These are phyloP conservation scores for Lipomyces yamanashiensis DNA, from an alignment of 805 yeast species.

Conservation along the genomic window DNA sequence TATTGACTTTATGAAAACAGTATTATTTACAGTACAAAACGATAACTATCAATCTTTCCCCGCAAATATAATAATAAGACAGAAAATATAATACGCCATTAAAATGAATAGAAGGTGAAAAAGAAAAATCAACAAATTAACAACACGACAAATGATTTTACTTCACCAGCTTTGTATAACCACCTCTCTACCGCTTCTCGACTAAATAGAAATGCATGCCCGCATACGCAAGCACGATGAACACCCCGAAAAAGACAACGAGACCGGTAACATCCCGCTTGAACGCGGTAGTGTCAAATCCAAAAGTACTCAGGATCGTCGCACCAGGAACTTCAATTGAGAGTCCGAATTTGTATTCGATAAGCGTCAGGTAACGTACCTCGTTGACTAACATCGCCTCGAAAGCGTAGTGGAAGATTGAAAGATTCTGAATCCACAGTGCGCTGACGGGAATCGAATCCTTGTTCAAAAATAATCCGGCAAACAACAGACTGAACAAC, in stretches of 20 bases:
- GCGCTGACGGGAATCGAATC: constrained; percentile 62
- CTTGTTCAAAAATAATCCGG: constrained; percentile 90
- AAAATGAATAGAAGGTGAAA: background rate
- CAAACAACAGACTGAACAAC: constrained; percentile 84
- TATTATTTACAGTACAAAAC: too few relatives aligned
- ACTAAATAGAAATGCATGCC: constrained; percentile 74
- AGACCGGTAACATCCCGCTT: constrained; percentile 68
- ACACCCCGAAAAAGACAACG: constrained; percentile 57
- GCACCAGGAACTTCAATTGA: constrained; percentile 98
- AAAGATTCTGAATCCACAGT: constrained; percentile 73
- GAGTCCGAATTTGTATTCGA: constrained; percentile 88
- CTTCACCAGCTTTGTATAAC: background rate
- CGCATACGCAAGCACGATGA: constrained; percentile 71
- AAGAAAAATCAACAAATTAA: background rate
- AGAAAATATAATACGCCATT: too few relatives aligned
- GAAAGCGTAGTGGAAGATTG: constrained; percentile 94
- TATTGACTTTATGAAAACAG: too few relatives aligned
- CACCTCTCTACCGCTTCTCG: constrained; percentile 62
- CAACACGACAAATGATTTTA: background rate
- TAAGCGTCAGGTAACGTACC: constrained; percentile 80
- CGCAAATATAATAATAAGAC: too few relatives aligned
- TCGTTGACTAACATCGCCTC: constrained; percentile 93
- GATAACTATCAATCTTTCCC: too few relatives aligned
- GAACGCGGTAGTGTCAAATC: constrained; percentile 82
- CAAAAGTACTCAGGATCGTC: constrained; percentile 91